Conservation (phyloP, 2,329 filamentous ascomycete species). For the Botryotinia convoluta region DNA sequence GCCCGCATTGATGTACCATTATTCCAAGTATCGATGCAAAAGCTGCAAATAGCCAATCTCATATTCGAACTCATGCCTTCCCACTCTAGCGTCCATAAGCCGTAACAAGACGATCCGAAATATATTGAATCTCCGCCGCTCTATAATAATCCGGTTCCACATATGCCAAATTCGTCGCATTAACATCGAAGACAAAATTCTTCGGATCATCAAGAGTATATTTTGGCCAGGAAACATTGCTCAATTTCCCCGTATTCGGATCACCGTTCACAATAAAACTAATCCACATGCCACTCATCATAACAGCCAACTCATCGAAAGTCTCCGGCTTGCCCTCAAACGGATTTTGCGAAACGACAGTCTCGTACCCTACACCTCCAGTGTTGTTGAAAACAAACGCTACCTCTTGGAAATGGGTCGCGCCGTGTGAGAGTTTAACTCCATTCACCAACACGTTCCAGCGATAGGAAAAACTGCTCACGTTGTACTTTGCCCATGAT, state of each 20-base stretch:
- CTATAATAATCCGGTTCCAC: constrained; percentile 48
- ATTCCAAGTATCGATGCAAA: not conserved
- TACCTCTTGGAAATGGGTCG: constrained; percentile 52
- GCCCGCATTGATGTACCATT: not conserved
- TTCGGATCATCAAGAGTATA: constrained; percentile 42
- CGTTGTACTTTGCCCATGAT: constrained; percentile 48
- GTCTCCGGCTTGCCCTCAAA: constrained; percentile 27
- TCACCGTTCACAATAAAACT: constrained; percentile 29
- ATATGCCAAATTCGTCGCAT: constrained; percentile 41
- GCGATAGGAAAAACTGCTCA: constrained; percentile 57
- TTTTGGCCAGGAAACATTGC: constrained; percentile 42
- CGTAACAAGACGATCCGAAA: constrained; percentile 14
- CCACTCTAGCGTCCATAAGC: not conserved
- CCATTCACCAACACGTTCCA: constrained; percentile 57
- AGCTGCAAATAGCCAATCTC: accelerated
- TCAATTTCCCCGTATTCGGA: constrained; percentile 26
- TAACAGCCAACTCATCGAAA: constrained; percentile 23
- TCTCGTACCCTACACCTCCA: constrained; percentile 32
- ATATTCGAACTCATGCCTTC: not conserved
- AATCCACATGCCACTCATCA: constrained; percentile 32
- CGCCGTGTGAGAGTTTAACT: constrained; percentile 43
- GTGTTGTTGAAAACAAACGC: constrained; percentile 40
- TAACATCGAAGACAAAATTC: constrained; percentile 49
- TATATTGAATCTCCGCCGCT: constrained; percentile 23
- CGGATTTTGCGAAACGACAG: constrained; percentile 23